phyloP scores from a whole-genome alignment of 2,329 filamentous ascomycete genomes.

The Colletotrichum eremochloae region DNA sequence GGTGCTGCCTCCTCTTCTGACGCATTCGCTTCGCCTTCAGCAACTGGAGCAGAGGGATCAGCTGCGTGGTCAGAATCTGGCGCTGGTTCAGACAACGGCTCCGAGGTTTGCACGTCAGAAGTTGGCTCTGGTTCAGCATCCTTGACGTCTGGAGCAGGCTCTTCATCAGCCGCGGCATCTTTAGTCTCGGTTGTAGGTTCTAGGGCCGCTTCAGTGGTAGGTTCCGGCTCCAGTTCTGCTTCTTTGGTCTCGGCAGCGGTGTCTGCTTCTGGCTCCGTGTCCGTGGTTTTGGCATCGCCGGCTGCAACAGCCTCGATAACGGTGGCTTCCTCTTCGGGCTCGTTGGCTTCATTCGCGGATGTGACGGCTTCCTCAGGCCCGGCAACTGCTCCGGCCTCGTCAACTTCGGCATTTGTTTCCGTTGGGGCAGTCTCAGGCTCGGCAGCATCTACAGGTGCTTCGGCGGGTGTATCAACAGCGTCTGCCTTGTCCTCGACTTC shows the following conservation, averaged over 20 bases:
- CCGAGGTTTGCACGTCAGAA: background rate
- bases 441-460: background rate
- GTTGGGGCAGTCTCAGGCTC: background rate
- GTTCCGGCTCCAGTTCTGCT: background rate
- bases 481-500: background rate
- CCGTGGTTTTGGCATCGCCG: background rate
- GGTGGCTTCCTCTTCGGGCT: background rate
- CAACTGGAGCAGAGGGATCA: background rate
- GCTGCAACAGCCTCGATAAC: background rate
- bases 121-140: background rate
- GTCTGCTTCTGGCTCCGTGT: background rate
- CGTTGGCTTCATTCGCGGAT: background rate
- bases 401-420: constrained; percentile 1
- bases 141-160: background rate
- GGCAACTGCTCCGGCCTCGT: background rate
- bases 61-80: background rate
- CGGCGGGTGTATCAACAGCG: background rate
- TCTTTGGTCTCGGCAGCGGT: background rate
- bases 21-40: background rate
- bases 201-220: background rate
- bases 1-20: background rate
- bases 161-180: background rate
- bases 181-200: background rate
- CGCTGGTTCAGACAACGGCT: background rate
- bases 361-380: background rate